Evolutionary conservation across 495 filamentous ascomycete species (phyloP), one percentile per base, ranked within the genome.

Genomic region (Poronia punctata): DNA sequence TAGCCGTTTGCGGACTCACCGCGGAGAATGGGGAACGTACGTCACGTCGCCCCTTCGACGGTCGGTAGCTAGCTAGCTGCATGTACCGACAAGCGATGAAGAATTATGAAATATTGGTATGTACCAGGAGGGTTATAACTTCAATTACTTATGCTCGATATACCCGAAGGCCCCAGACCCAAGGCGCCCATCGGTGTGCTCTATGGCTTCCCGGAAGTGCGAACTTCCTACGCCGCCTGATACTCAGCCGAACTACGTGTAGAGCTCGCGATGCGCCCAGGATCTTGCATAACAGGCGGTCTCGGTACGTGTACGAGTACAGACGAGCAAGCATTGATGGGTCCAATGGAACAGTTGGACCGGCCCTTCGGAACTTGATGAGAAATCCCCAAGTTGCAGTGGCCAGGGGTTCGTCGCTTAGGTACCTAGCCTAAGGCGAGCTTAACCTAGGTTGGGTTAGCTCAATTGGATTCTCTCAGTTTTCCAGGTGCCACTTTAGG

Each of bases 401-500:
- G 38, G 37, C 45, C 42, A 43, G 47, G 44, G 40, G 42, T 41
- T 36, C 38, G 4, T 35, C 30, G 12, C 45, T 42, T 26, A 36
- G 54, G 37, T 44, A 46, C 24, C 27, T 34, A 42, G 45, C 24
- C 27, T 34, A 42, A 42, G 44, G 43, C 39, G 30, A 37, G 27
- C 48, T 22, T 14, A 28, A 29, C 48, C 28, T 23, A 28, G 24
- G 25, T 28, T 35, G 35, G 28, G 35, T 23, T 36, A 20, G 8
- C 40, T 26, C 24, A 45, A 39, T 39, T 51, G 40, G 40, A 22
- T 45, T 35, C 43, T 36, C 39, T 38, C 36, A 44, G 42, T 51
- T 54, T 57, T 48, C 40, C 44, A 55, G 19, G 48, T 49, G 36
- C 22, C 32, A 49, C 37, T 43, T 35, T 40, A 50, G 32, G 43